Percentiles rank a stretch among this genome's conserved stretches.
These are phyloP conservation scores for Cladosporium sp. DNA, from an alignment of 2,329 filamentous ascomycete genomes.

Conservation along the genomic window DNA sequence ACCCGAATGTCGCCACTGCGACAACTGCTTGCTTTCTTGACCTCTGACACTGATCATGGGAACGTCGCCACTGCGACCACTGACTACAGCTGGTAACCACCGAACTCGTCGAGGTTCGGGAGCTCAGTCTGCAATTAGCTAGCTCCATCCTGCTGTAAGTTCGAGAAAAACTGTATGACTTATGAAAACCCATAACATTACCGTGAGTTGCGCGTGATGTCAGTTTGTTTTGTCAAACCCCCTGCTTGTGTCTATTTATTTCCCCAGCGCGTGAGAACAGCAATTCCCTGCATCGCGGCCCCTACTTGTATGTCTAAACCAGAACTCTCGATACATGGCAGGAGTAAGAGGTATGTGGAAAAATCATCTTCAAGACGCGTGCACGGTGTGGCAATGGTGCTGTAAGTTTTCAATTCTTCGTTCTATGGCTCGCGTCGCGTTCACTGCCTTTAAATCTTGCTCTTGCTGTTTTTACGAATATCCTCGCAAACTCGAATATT, in stretches of 20 bases:
- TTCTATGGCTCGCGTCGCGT: neutral
- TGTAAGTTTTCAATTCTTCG: neutral
- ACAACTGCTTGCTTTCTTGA: neutral
- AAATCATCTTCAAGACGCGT: neutral
- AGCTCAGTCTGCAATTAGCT: conserved; percentile 13
- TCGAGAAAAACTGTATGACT: conserved; percentile 13
- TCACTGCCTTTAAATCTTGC: neutral
- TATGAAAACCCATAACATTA: conserved; percentile 7
- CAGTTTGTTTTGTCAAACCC: neutral
- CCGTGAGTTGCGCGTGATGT: conserved; percentile 15
- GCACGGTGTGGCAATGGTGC: neutral
- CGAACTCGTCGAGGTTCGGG: neutral
- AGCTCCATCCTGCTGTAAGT: conserved; percentile 16
- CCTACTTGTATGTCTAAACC: neutral
- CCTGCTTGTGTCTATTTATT: neutral
- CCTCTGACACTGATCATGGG: neutral
- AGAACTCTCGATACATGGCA: neutral
- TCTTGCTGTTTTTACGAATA: neutral
- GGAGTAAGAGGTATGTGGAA: neutral
- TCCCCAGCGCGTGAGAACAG: neutral
- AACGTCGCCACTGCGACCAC: neutral
- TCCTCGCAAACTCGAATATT: neutral
- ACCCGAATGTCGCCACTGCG: neutral
- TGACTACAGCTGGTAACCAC: conserved; percentile 15
- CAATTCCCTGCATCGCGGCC: neutral